Percentiles rank a stretch among this genome's conserved stretches.
These are phyloP conservation scores for Arachis stenosperma DNA, from an alignment of 306 rosid genomes.

Conservation along the genomic window DNA sequence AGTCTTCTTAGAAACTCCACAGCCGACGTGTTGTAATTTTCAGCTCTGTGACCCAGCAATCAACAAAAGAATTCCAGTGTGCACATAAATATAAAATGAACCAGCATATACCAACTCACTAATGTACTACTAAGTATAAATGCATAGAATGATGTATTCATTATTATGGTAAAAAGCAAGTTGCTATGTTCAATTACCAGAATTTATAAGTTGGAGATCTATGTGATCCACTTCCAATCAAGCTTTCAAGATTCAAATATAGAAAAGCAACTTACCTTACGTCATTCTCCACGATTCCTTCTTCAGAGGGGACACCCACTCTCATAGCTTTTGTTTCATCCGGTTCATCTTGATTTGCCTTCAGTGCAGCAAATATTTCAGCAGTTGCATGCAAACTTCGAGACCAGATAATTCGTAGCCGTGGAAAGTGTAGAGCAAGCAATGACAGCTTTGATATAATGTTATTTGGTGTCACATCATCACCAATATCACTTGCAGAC, in stretches of 20 bases:
- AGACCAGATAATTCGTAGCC: conserved; percentile 93
- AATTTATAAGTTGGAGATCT: conserved; percentile 8
- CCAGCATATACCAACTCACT: not conserved
- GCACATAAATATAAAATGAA: conserved; percentile 10
- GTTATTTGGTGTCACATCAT: conserved; percentile 87
- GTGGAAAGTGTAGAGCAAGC: conserved; percentile 89
- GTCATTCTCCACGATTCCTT: conserved; percentile 87
- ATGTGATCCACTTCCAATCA: conserved; percentile 13
- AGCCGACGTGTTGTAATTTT: conserved; percentile 91
- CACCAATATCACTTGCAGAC: conserved; percentile 96
- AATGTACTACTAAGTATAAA: not conserved
- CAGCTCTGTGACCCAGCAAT: conserved; percentile 63
- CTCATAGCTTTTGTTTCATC: conserved; percentile 82
- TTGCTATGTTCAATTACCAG: conserved; percentile 7
- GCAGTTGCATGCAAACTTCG: conserved; percentile 94
- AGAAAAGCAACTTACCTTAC: conserved; percentile 62
- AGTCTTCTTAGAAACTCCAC: conserved; percentile 93
- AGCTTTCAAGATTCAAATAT: conserved; percentile 18
- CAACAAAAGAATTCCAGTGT: conserved; percentile 25
- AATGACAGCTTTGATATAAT: conserved; percentile 91
- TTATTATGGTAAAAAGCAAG: conserved; percentile 19
- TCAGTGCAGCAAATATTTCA: conserved; percentile 82
- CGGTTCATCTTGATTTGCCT: conserved; percentile 96
- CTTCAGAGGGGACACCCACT: conserved; percentile 98
- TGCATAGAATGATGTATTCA: conserved; percentile 4